Evolutionary conservation across 2,329 filamentous ascomycete genomes (phyloP), one percentile per base, ranked within the genome.

Genomic region (Colletotrichum godetiae): DNA sequence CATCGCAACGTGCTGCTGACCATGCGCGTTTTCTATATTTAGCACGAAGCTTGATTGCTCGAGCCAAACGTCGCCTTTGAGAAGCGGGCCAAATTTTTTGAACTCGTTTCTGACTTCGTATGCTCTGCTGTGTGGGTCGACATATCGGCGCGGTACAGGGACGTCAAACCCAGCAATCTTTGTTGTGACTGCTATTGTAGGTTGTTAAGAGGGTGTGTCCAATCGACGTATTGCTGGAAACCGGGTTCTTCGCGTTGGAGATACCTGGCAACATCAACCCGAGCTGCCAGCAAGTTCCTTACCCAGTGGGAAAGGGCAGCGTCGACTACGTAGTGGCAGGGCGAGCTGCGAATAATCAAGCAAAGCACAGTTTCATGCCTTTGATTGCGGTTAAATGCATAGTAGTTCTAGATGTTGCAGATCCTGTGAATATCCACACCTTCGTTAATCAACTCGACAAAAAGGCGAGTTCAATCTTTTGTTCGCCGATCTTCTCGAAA

Each of bases 131-230:
- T 12, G 1, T 0, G 63, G 49, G 0, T 52, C 49, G n/a, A 62
- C 49, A 33, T 56, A 57, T 8, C 63, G 63, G 4, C n/a, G 8
- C 5, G 35, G 56, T 11, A 67, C 22, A 3, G 68, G 68, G 1
- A 67, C 27, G 24, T 67, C 12, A 11, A 67, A 13, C 0, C 63
- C 68, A 11, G 19, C 29, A 4, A 72, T 72, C 11, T 7, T 31
- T 53, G 60, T 71, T 7, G 1, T 27, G 2, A n/a, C 6, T 10
- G 33, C 19, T 13, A 33, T 12, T 22, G 13, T 13, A 6, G 0
- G 1, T 5, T 13, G 4, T 37, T 37, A 2, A 1, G 5, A 37
- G 35, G 12, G 35, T 15, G 5, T 15, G 6, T 15, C 35, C 5
- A 3, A 15, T 42, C 37, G 19, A n/a, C 3, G 7, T 10, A 4